Evolutionary conservation across 352 stramenopile species (phyloP).

Genomic region (Globisporangium spiculum): DNA sequence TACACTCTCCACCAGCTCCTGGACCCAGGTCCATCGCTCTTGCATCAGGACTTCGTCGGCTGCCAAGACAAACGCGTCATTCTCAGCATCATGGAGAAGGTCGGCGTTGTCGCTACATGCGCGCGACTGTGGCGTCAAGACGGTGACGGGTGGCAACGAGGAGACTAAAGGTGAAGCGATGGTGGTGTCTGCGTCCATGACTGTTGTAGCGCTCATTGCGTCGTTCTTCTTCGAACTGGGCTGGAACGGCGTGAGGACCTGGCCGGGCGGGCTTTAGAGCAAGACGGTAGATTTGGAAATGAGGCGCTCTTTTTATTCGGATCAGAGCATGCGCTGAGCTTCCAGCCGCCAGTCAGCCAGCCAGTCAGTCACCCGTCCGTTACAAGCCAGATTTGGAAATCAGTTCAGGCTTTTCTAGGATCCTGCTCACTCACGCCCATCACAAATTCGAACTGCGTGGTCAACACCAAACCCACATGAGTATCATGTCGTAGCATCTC

Average conservation of each 20-base stretch:
- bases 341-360: neutral
- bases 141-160: neutral
- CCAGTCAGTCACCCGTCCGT: neutral
- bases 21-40: slow-evolving; percentile 11
- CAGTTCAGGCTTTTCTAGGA: neutral
- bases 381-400: neutral
- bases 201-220: neutral
- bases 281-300: neutral
- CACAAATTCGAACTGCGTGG: neutral
- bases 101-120: neutral
- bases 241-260: neutral
- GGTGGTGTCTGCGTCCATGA: neutral
- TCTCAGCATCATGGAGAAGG: neutral
- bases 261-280: neutral
- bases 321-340: neutral
- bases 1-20: slow-evolving; percentile 2
- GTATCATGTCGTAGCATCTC: neutral
- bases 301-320: neutral
- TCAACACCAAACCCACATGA: neutral
- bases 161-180: neutral
- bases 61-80: neutral
- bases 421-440: neutral
- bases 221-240: neutral
- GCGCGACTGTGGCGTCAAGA: neutral
- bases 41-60: slow-evolving; percentile 7